Conservation (phyloP, 495 filamentous ascomycete species). For the Neurospora pannonica region DNA sequence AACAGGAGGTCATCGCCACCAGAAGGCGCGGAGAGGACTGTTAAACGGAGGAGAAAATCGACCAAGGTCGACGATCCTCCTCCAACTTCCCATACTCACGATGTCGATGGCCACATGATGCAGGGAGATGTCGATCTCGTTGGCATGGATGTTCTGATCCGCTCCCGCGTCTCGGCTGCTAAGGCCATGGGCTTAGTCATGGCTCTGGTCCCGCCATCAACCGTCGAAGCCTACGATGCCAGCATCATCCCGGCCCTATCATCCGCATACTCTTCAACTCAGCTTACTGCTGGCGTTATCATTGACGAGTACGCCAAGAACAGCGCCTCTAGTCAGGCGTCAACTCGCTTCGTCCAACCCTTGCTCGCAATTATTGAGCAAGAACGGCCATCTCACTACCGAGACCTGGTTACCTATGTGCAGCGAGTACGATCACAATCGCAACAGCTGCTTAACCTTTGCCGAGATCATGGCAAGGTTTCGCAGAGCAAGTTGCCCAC, state of each 20-base stretch:
- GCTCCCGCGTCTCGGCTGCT: slow-evolving; percentile 79
- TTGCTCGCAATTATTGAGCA: slow-evolving; percentile 67
- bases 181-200: slow-evolving; percentile 73
- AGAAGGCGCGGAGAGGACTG: slow-evolving; percentile 32
- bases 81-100: slow-evolving; percentile 57
- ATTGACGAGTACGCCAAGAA: slow-evolving; percentile 80
- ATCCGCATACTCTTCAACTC: slow-evolving; percentile 71
- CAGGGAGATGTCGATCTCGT: slow-evolving; percentile 92
- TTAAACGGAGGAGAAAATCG: slow-evolving; percentile 71
- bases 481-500: slow-evolving; percentile 59
- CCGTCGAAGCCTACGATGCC: slow-evolving; percentile 42
- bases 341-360: slow-evolving; percentile 40
- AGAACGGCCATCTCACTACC: slow-evolving; percentile 72
- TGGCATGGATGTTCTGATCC: slow-evolving; percentile 74
- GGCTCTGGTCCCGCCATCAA: slow-evolving; percentile 44
- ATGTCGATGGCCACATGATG: slow-evolving; percentile 97
- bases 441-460: slow-evolving; percentile 76
- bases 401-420: slow-evolving; percentile 78
- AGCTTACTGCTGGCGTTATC: slow-evolving; percentile 72
- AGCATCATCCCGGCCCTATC: slow-evolving; percentile 53
- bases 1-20: slow-evolving; percentile 55
- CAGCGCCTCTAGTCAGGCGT: slow-evolving; percentile 26
- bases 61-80: slow-evolving; percentile 70
- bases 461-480: slow-evolving; percentile 78
- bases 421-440: slow-evolving; percentile 85